Evolutionary conservation across 2,329 filamentous ascomycete genomes (phyloP), one percentile per base, ranked within the genome.

Genomic region (Microsporum audouinii): DNA sequence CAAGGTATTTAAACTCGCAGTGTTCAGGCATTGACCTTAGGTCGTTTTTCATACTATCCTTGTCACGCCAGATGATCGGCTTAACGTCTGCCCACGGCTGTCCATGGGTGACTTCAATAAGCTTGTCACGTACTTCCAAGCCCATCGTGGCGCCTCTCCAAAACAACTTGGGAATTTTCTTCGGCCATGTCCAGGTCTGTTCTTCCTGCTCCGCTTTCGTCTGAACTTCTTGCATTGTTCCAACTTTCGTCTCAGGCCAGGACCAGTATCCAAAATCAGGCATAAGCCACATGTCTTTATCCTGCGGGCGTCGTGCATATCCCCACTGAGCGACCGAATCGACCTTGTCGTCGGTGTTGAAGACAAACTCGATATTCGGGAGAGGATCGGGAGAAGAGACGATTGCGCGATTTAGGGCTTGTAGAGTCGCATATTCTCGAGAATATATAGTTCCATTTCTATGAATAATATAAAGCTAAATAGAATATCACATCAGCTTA

Each of bases 221-320:
- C 3, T 74, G 71, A 34, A 78, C 71, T 61, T 77, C 75, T n/a
- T 71, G 69, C 66, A 78, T 77, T 3, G 75, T 68, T 1, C 77
- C 75, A 27, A 76, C 74, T 61, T 74, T 72, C 17, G 77, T 75
- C 62, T 80, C 77, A 1, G 78, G 78, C 78, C 78, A 81, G 6
- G 76, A 72, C 77, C 78, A 82, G 70, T 79, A 80, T 38, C 78
- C 79, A 64, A 81, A 82, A 65, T 82, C 79, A 0, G 79, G 79
- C 69, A 81, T 80, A 23, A 81, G 69, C 79, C 79, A 81, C 49
- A 73, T 69, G 12, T 72, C 67, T 5, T 68, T 68, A 38, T 78
- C 72, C n/a, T 73, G 70, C 6, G 72, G 68, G 39, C 65, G 70
- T 56, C 71, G 74, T 2, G 76, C 73, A 64, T 77, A 80, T 4